Evolutionary conservation across 495 filamentous ascomycete species (phyloP), one percentile per base, ranked within the genome.

Genomic region (Talaromyces stipitatus): DNA sequence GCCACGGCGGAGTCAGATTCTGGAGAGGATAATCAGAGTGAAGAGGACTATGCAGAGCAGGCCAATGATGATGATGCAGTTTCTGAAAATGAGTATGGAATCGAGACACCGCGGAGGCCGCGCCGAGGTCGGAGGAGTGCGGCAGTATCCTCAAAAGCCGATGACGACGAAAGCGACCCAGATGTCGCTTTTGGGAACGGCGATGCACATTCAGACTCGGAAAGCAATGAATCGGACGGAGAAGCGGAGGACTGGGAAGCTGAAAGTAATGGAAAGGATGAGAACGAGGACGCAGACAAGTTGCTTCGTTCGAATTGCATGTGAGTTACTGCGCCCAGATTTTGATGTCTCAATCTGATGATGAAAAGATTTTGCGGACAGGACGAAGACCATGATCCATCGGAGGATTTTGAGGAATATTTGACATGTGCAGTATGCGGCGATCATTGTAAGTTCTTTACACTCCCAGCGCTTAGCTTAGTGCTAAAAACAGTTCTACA

Each of bases 371-470:
- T 89, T 67, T 96, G 91, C 69, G 81, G 78, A 36, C 78, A 89
- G 60, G 87, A 91, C 63, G 91, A 95, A 71, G 89, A 92, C 53
- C 74, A 94, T 60, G 91, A 96, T 60, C 89, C 91, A 6, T 84
- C 81, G 60, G 87, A 88, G 57, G 92, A 96, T 58, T 97, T 88
- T 68, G 94, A 97, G 71, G 78, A 87, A 57, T 91, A 87, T 66
- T 75, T 97, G 41, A 74, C 87, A 54, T 97, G 92, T 68, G 73
- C 71, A 57, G 81, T 85, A 58, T 97, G 94, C 71, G 88, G 84
- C 54, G 89, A 96, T 69, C 90, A 95, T 75, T 87, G 92, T 97
- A 73, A 69, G 90, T 60, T 61, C 23, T 20, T 22, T 62, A 36
- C 53, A 62, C 23, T 24, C 30, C 24, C 18, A 30, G 18, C 47